A percentile compares a stretch with the other conserved stretches of the same genome.
Evolutionary conservation across 2,329 filamentous ascomycete species (phyloP).

Genomic region (Parasarocladium wereldwijsianum): DNA sequence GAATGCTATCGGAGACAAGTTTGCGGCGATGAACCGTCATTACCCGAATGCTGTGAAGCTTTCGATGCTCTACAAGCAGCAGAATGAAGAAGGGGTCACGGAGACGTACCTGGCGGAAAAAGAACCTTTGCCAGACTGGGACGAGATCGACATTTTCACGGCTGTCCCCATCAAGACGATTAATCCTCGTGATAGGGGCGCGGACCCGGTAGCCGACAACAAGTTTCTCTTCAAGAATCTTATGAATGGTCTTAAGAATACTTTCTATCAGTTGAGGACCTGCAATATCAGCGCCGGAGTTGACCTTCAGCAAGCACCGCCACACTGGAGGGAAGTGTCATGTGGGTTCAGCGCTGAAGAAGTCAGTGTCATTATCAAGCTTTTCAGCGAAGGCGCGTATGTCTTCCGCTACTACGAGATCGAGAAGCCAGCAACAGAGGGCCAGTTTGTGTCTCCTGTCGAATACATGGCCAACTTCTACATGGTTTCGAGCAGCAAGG

Average conservation of each 20-base stretch:
- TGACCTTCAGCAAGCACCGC: slow-evolving; percentile 63
- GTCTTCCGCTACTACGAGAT: slow-evolving; percentile 96
- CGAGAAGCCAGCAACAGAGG: slow-evolving; percentile 60
- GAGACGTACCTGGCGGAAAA: slow-evolving; percentile 80
- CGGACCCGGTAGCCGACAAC: slow-evolving; percentile 88
- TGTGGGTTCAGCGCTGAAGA: slow-evolving; percentile 97
- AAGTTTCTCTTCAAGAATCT: slow-evolving; percentile 96
- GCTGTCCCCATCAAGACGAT: slow-evolving; percentile 94
- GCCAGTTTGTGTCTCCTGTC: slow-evolving; percentile 64
- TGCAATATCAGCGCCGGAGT: slow-evolving; percentile 67
- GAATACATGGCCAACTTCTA: slow-evolving; percentile 92
- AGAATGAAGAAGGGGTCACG: slow-evolving; percentile 43
- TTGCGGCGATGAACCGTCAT: slow-evolving; percentile 93
- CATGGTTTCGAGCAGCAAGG: slow-evolving; percentile 84
- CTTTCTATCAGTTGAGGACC: slow-evolving; percentile 84
- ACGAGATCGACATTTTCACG: slow-evolving; percentile 93
- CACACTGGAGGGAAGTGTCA: slow-evolving; percentile 90
- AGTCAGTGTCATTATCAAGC: slow-evolving; percentile 87
- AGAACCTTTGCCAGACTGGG: slow-evolving; percentile 77
- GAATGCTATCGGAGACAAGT: slow-evolving; percentile 96
- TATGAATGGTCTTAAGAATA: slow-evolving; percentile 88
- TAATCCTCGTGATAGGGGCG: slow-evolving; percentile 75
- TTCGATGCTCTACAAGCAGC: slow-evolving; percentile 60
- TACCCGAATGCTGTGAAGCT: slow-evolving; percentile 91
- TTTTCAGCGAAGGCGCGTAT: slow-evolving; percentile 90